phyloP scores from a whole-genome alignment of 2,329 filamentous ascomycete genomes.

The Sclerotinia sclerotiorum region DNA sequence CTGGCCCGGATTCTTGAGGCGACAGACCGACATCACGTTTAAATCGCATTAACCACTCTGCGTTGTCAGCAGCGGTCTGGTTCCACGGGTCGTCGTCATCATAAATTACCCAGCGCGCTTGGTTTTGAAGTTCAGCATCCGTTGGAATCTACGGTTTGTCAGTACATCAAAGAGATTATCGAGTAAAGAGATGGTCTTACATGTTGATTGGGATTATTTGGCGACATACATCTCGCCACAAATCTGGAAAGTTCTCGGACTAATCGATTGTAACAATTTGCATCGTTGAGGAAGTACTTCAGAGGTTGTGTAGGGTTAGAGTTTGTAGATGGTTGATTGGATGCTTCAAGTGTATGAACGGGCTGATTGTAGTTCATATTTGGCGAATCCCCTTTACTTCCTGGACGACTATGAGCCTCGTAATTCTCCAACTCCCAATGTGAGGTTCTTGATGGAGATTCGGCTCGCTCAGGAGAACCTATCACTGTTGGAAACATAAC shows the following conservation, averaged over 20 bases:
- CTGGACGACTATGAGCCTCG: slow-evolving; percentile 25
- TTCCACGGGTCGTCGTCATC: slow-evolving; percentile 67
- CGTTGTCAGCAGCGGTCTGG: slow-evolving; percentile 62
- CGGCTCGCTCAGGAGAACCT: neutral
- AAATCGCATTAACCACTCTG: slow-evolving; percentile 62
- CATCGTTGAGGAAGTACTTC: slow-evolving; percentile 55
- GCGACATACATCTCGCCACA: slow-evolving; percentile 54
- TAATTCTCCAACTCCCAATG: slow-evolving; percentile 37
- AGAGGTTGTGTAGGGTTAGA: slow-evolving; percentile 36
- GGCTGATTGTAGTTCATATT: slow-evolving; percentile 9
- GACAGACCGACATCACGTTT: slow-evolving; percentile 58
- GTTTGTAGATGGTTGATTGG: slow-evolving; percentile 38
- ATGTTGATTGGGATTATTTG: slow-evolving; percentile 60
- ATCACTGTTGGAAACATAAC: slow-evolving; percentile 24
- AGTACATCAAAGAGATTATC: neutral
- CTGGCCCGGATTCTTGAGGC: slow-evolving; percentile 50
- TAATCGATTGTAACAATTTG: slow-evolving; percentile 59
- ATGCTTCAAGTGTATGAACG: slow-evolving; percentile 18
- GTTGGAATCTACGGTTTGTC: slow-evolving; percentile 44
- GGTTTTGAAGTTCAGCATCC: slow-evolving; percentile 63
- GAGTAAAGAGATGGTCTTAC: slow-evolving; percentile 27
- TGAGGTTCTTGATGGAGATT: slow-evolving; percentile 29
- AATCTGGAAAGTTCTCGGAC: slow-evolving; percentile 55
- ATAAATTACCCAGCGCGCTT: slow-evolving; percentile 62
- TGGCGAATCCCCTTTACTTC: neutral